phyloP scores from a whole-genome alignment of 768 basidiomycete genomes.

The Rhodosporidiobolus sp. region DNA sequence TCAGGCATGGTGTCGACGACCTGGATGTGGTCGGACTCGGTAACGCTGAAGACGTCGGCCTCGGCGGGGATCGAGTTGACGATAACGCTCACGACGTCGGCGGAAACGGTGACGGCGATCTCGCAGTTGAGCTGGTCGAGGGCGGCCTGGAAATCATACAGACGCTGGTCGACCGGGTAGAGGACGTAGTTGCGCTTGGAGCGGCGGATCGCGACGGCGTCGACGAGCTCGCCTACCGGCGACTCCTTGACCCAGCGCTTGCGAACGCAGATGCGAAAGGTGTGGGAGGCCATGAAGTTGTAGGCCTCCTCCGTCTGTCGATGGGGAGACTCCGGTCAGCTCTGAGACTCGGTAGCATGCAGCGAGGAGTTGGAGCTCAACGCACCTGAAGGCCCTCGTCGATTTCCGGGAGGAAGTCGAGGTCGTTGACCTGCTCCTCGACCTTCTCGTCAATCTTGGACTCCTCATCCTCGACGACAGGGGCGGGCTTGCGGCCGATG shows the following conservation, averaged over 20 bases:
- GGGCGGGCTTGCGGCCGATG: background rate
- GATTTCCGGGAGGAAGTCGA: background rate
- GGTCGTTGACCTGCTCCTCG: background rate
- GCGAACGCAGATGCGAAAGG: background rate
- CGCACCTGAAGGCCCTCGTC: background rate
- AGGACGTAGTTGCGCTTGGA: constrained; percentile 1
- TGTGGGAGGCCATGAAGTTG: constrained; percentile 12
- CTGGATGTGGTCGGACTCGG: constrained; percentile 1
- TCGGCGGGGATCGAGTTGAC: background rate
- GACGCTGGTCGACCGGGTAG: background rate
- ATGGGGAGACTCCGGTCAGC: background rate
- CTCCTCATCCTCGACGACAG: constrained; percentile 2
- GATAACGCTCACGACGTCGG: background rate
- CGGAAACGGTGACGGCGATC: constrained; percentile 9
- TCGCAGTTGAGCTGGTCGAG: constrained; percentile 9
- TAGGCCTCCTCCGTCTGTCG: constrained; percentile 14
- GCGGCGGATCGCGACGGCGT: constrained; percentile 13
- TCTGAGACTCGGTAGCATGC: too few species aligned
- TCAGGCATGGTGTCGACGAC: constrained; percentile 18
- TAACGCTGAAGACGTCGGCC: background rate
- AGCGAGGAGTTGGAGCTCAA: background rate
- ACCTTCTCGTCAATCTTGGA: background rate
- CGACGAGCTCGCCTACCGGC: background rate
- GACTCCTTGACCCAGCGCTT: constrained; percentile 13
- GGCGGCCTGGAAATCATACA: background rate